A percentile compares a stretch with the other conserved stretches of the same genome.
These are phyloP conservation scores for Pyricularia sp. DNA, from an alignment of 2,329 filamentous ascomycete species.

Conservation along the genomic window DNA sequence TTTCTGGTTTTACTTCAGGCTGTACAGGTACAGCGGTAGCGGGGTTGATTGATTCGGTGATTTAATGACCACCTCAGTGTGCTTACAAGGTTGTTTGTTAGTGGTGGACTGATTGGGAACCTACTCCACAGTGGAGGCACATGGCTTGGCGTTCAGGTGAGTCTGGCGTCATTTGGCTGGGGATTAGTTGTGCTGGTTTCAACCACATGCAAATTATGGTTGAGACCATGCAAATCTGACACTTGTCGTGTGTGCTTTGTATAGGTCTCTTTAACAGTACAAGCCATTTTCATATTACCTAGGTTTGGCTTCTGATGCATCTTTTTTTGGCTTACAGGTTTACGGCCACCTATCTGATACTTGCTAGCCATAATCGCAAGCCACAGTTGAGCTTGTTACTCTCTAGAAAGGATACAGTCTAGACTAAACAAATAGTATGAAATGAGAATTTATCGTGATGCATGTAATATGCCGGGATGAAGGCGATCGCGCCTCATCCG, in stretches of 20 bases:
- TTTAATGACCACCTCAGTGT: background rate
- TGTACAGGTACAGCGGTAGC: background rate
- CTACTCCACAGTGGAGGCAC: slow-evolving; percentile 2
- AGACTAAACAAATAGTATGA: background rate
- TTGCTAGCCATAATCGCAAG: too few species aligned
- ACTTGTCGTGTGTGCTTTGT: background rate
- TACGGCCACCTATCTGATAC: too few species aligned
- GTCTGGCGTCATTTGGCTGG: background rate
- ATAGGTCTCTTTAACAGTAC: background rate
- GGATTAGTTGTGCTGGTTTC: background rate
- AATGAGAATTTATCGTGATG: background rate
- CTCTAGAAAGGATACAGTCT: too few species aligned
- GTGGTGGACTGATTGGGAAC: background rate
- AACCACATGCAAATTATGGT: background rate
- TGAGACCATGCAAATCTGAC: background rate
- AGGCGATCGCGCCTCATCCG: background rate
- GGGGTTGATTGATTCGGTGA: background rate
- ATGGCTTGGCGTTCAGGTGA: background rate
- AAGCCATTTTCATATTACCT: too few species aligned
- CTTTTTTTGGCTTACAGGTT: too few species aligned
- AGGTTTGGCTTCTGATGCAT: too few species aligned
- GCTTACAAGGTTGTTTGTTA: background rate
- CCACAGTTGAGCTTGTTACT: too few species aligned
- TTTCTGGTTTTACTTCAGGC: background rate
- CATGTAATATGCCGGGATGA: background rate